Conservation (phyloP, 2,329 filamentous ascomycete genomes). For the Colletotrichum eremochloae region DNA sequence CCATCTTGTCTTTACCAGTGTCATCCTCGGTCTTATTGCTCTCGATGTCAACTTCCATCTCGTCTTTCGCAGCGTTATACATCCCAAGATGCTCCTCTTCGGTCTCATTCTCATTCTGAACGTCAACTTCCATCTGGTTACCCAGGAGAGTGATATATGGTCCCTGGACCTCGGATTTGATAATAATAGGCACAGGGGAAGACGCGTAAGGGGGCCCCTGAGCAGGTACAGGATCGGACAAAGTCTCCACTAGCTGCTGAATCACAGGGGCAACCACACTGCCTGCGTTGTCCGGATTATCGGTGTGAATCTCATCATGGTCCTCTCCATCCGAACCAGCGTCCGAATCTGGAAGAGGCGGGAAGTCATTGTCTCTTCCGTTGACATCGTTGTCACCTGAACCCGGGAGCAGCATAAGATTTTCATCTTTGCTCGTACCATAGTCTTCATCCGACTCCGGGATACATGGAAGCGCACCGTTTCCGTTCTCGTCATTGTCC, state of each 20-base stretch:
- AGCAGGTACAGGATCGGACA: background rate
- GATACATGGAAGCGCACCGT: too few relatives aligned
- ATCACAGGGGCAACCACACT: background rate
- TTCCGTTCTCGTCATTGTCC: too few relatives aligned
- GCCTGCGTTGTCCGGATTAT: background rate
- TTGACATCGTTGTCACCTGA: background rate
- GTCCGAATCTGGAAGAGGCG: background rate
- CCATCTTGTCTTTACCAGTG: background rate
- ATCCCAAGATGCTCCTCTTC: too few relatives aligned
- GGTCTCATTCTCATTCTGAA: background rate
- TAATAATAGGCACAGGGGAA: background rate
- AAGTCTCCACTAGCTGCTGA: background rate
- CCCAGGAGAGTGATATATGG: background rate
- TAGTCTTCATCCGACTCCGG: background rate
- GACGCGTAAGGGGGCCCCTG: background rate
- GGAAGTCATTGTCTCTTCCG: background rate
- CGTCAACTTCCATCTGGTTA: background rate
- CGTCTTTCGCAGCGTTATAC: too few relatives aligned
- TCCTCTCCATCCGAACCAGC: background rate
- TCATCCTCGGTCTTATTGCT: background rate
- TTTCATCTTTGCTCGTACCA: background rate
- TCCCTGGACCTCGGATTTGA: background rate
- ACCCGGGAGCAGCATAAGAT: background rate
- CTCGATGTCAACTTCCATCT: constrained; percentile 3
- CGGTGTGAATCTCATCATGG: background rate